Conservation (phyloP, 1,284 basidiomycete genomes). For the Leccinum glutinopallens region DNA sequence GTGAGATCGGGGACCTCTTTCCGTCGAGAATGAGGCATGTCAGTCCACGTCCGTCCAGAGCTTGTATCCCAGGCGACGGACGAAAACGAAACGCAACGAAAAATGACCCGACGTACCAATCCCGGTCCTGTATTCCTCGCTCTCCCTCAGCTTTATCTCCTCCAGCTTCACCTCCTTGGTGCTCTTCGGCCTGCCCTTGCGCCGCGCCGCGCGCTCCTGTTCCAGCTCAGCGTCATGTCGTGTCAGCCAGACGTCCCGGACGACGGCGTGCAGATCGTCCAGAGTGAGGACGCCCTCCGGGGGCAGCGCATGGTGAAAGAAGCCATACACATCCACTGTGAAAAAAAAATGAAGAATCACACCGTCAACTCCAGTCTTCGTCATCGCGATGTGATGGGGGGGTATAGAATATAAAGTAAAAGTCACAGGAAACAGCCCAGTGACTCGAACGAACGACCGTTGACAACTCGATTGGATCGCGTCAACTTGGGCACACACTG, state of each 20-base stretch:
- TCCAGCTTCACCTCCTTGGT: conserved; percentile 72
- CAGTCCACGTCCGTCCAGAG: conserved; percentile 1
- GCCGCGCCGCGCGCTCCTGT: conserved; percentile 60
- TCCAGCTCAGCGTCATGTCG: conserved; percentile 73
- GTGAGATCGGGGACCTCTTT: conserved; percentile 86
- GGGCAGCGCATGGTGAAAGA: conserved; percentile 79
- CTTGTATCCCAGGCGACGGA: neutral
- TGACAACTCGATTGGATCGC: neutral
- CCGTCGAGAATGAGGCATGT: neutral
- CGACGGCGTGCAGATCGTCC: conserved; percentile 66
- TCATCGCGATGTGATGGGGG: neutral
- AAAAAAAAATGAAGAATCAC: neutral
- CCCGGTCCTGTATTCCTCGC: conserved; percentile 78
- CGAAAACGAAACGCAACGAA: neutral
- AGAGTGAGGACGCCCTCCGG: conserved; percentile 64
- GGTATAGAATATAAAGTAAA: neutral
- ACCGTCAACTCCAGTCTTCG: conserved; percentile 7
- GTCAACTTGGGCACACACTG: neutral
- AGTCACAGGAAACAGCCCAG: neutral
- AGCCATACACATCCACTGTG: conserved; percentile 75
- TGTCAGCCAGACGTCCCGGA: conserved; percentile 73
- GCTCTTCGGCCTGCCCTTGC: conserved; percentile 81
- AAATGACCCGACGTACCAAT: conserved; percentile 59
- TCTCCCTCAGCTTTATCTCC: conserved; percentile 68
- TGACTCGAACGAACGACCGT: neutral